phyloP scores from a whole-genome alignment of 2,329 filamentous ascomycete genomes.

The Aspergillus felis region DNA sequence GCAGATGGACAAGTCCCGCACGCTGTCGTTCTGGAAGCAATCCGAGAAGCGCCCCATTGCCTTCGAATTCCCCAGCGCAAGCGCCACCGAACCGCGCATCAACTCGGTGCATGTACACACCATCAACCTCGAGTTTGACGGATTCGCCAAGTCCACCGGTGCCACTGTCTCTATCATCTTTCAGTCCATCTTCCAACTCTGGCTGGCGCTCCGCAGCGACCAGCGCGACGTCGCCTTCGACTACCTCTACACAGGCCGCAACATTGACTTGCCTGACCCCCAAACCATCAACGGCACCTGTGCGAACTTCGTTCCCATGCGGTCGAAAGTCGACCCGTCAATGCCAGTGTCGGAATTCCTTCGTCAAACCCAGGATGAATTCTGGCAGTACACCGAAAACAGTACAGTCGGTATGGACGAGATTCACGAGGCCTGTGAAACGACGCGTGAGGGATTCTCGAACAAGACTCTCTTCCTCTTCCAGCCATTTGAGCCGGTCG shows the following conservation, averaged over 20 bases:
- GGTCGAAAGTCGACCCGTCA: slow-evolving; percentile 12
- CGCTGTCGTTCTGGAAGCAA: slow-evolving; percentile 1
- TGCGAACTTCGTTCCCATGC: slow-evolving; percentile 38
- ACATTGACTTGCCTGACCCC: slow-evolving; percentile 33
- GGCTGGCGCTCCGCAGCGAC: slow-evolving; percentile 20
- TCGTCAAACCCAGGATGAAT: slow-evolving; percentile 18
- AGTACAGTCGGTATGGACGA: slow-evolving; percentile 22
- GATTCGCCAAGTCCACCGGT: slow-evolving; percentile 17
- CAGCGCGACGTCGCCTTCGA: slow-evolving; percentile 27
- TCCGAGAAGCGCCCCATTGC: neutral
- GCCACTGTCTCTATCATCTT: slow-evolving; percentile 35
- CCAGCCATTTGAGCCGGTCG: slow-evolving; percentile 30
- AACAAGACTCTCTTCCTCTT: slow-evolving; percentile 27
- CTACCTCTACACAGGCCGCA: slow-evolving; percentile 38
- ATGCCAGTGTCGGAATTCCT: slow-evolving; percentile 14
- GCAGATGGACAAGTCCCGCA: neutral
- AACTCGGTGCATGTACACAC: slow-evolving; percentile 13
- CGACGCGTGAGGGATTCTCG: slow-evolving; percentile 9
- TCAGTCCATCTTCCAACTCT: slow-evolving; percentile 32
- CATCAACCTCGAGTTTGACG: slow-evolving; percentile 15
- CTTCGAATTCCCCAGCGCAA: neutral
- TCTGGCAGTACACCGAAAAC: slow-evolving; percentile 30
- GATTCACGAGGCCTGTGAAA: slow-evolving; percentile 21
- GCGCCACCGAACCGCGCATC: slow-evolving; percentile 6
- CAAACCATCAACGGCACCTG: slow-evolving; percentile 36